A percentile compares a stretch with the other conserved stretches of the same genome.
Conservation (phyloP, 306 rosid species). For the Vigna reflexopilosa region DNA sequence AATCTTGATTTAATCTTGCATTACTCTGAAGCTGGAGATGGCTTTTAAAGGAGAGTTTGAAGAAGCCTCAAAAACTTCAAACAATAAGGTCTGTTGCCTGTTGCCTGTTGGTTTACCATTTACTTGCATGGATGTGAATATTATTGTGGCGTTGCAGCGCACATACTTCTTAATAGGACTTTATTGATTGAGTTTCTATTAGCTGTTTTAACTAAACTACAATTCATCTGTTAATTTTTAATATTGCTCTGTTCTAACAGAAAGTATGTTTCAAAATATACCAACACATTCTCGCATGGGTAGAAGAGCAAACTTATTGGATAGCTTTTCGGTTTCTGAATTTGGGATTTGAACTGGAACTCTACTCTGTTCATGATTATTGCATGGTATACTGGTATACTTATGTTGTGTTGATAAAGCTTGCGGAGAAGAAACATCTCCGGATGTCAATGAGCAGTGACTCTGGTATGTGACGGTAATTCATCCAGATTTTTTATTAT, state of each 20-base stretch:
- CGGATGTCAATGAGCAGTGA: constrained; percentile 59
- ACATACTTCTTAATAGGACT: constrained; percentile 10
- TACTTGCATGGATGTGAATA: constrained; percentile 22
- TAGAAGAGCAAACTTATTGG: constrained; percentile 97
- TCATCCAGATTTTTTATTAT: constrained; percentile 28
- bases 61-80: constrained; percentile 54
- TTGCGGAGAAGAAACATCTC: constrained; percentile 78
- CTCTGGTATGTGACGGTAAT: constrained; percentile 58
- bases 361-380: constrained; percentile 86
- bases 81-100: constrained; percentile 68
- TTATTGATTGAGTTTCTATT: constrained; percentile 33
- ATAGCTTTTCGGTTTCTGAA: constrained; percentile 89
- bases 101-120: not conserved
- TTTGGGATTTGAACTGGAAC: constrained; percentile 93
- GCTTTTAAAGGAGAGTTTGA: constrained; percentile 77
- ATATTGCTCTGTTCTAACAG: constrained; percentile 66
- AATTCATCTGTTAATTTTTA: constrained; percentile 24
- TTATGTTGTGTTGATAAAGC: constrained; percentile 76
- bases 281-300: constrained; percentile 89
- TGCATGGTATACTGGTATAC: constrained; percentile 98
- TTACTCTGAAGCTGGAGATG: constrained; percentile 77
- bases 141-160: constrained; percentile 16
- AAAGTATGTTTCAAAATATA: constrained; percentile 66
- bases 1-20: constrained; percentile 36
- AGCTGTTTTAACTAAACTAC: constrained; percentile 12